A percentile compares a stretch with the other conserved stretches of the same genome.
Conservation (phyloP, 1,284 basidiomycete species). For the Rhizopogon parksii region DNA sequence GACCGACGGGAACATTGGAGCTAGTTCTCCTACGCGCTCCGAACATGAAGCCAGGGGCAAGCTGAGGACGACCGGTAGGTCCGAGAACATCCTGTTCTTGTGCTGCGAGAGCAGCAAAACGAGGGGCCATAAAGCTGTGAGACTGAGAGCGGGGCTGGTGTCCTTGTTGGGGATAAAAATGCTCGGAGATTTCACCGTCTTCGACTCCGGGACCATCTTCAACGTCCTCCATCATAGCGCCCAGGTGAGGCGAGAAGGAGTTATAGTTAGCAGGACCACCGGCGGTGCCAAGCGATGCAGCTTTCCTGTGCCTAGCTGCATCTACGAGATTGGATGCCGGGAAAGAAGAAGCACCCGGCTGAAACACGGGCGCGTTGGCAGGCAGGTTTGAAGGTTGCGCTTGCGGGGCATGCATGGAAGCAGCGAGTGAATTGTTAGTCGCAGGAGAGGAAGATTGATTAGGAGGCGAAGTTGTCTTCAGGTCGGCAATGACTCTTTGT, state of each 20-base stretch:
- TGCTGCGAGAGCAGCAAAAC: slow-evolving; percentile 79
- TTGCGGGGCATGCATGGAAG: slow-evolving; percentile 41
- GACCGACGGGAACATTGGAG: slow-evolving; percentile 48
- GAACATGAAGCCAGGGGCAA: slow-evolving; percentile 86
- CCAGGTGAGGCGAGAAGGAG: slow-evolving; percentile 69
- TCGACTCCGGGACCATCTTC: slow-evolving; percentile 58
- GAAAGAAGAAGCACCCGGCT: slow-evolving; percentile 57
- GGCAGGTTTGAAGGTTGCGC: slow-evolving; percentile 45
- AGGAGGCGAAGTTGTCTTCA: slow-evolving; percentile 66
- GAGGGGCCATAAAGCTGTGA: slow-evolving; percentile 78
- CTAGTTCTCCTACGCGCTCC: slow-evolving; percentile 61
- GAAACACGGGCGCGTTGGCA: slow-evolving; percentile 61
- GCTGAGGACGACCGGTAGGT: slow-evolving; percentile 80
- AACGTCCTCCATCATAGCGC: slow-evolving; percentile 73
- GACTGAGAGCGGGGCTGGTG: slow-evolving; percentile 70
- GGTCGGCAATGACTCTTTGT: slow-evolving; percentile 76
- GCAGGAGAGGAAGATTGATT: slow-evolving; percentile 36
- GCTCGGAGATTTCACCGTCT: slow-evolving; percentile 71
- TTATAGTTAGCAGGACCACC: slow-evolving; percentile 53
- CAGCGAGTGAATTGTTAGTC: slow-evolving; percentile 34
- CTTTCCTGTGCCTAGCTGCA: slow-evolving; percentile 68
- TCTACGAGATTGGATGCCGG: slow-evolving; percentile 42
- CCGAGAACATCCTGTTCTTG: slow-evolving; percentile 63
- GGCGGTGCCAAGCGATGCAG: slow-evolving; percentile 61
- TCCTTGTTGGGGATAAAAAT: slow-evolving; percentile 39